phyloP scores from a whole-genome alignment of 345 rosid species.

The Draba incana region DNA sequence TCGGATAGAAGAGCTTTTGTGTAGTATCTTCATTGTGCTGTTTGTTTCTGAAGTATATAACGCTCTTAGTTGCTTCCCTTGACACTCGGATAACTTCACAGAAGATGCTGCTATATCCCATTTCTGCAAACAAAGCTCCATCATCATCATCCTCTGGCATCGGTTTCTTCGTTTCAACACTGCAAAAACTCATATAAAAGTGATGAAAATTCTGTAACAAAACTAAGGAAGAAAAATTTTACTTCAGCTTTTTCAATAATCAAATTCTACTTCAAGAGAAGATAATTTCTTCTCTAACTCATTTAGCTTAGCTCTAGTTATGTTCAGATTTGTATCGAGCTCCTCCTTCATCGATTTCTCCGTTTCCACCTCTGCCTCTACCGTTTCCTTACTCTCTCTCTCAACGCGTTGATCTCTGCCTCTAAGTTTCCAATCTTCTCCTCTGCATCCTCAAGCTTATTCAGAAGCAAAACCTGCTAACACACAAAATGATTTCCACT shows the following conservation, averaged over 20 bases:
- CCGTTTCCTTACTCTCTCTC: conserved; percentile 54
- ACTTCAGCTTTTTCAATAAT: conserved; percentile 74
- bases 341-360: conserved; percentile 80
- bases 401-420: conserved; percentile 50
- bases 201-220: neutral
- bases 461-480: too few species aligned
- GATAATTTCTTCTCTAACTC: conserved; percentile 72
- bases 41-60: conserved; percentile 48
- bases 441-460: conserved; percentile 52
- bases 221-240: conserved; percentile 42
- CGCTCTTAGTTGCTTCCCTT: conserved; percentile 85
- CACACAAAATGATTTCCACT: too few species aligned
- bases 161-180: conserved; percentile 61
- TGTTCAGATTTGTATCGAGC: conserved; percentile 77
- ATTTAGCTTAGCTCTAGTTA: conserved; percentile 64
- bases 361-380: conserved; percentile 71
- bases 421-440: conserved; percentile 52
- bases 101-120: conserved; percentile 73
- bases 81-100: conserved; percentile 86
- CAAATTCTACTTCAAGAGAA: conserved; percentile 83
- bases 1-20: conserved; percentile 32
- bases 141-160: conserved; percentile 32
- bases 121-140: conserved; percentile 49
- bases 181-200: conserved; percentile 42
- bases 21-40: conserved; percentile 11